phyloP scores from a whole-genome alignment of 768 basidiomycete genomes.

The Suillus discolor region DNA sequence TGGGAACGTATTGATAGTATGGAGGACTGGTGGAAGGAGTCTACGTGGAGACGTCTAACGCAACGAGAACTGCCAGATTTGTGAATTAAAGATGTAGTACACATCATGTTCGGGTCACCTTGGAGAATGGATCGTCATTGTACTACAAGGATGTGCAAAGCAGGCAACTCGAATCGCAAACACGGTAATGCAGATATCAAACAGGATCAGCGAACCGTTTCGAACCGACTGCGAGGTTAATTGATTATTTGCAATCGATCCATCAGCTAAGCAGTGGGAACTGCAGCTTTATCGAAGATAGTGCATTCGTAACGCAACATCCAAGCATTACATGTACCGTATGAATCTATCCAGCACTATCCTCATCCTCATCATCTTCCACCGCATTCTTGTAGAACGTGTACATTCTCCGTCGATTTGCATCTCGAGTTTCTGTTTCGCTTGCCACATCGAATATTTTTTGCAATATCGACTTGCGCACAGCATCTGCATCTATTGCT shows the following conservation, averaged over 20 bases:
- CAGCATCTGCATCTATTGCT: slow-evolving; percentile 30
- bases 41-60: slow-evolving; percentile 82
- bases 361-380: slow-evolving; percentile 49
- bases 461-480: slow-evolving; percentile 60
- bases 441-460: slow-evolving; percentile 76
- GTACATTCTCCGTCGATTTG: slow-evolving; percentile 84
- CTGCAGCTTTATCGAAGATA: slow-evolving; percentile 41
- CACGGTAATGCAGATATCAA: not conserved
- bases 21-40: slow-evolving; percentile 94
- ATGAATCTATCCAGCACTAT: slow-evolving; percentile 23
- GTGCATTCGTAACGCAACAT: not conserved
- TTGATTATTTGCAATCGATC: not conserved
- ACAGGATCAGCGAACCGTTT: not conserved
- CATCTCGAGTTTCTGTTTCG: slow-evolving; percentile 69
- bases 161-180: not conserved
- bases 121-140: not conserved
- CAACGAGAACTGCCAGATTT: slow-evolving; percentile 85
- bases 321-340: not conserved
- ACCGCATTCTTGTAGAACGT: slow-evolving; percentile 70
- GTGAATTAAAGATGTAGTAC: slow-evolving; percentile 6
- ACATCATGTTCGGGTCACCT: not conserved
- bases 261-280: slow-evolving; percentile 57
- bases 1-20: slow-evolving; percentile 83
- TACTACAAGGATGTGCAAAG: not conserved
- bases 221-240: not conserved